A percentile compares a stretch with the other conserved stretches of the same genome.
Conservation (phyloP, 768 basidiomycete genomes). For the Lactarius hatsudake region DNA sequence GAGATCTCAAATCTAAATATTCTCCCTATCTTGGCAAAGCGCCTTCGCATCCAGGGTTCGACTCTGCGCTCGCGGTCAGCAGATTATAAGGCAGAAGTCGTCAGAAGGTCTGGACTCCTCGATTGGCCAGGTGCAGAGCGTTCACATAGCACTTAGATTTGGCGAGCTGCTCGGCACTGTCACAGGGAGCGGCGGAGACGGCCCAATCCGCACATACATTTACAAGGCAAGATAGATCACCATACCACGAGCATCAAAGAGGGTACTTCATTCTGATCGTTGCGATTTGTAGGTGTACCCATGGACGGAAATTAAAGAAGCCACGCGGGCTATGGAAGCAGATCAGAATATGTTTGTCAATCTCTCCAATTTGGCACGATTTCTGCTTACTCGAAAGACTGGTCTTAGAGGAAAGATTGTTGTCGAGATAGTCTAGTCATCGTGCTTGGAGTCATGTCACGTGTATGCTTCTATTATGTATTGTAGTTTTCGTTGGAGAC, state of each 20-base stretch:
- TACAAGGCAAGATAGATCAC: slow-evolving; percentile 55
- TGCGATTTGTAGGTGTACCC: slow-evolving; percentile 59
- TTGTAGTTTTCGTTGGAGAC: background rate
- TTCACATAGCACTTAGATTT: slow-evolving; percentile 44
- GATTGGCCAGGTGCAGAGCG: slow-evolving; percentile 8
- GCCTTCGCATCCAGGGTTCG: slow-evolving; percentile 84
- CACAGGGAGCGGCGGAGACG: slow-evolving; percentile 52
- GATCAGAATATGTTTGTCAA: slow-evolving; percentile 52
- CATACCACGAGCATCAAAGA: background rate
- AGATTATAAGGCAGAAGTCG: slow-evolving; percentile 76
- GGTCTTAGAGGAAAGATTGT: slow-evolving; percentile 30
- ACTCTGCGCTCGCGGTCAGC: slow-evolving; percentile 73
- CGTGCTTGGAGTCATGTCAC: background rate
- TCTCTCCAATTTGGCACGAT: background rate
- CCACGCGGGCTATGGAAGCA: slow-evolving; percentile 81
- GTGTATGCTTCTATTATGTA: background rate
- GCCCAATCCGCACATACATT: slow-evolving; percentile 68
- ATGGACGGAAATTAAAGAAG: slow-evolving; percentile 75
- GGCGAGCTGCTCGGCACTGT: slow-evolving; percentile 55
- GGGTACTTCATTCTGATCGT: slow-evolving; percentile 1
- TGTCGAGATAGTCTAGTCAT: slow-evolving; percentile 27
- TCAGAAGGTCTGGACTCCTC: slow-evolving; percentile 45
- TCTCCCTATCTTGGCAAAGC: slow-evolving; percentile 71
- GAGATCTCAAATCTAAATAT: slow-evolving; percentile 55
- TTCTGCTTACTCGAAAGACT: slow-evolving; percentile 2